Base-by-base conservation (phyloP, 2,329 filamentous ascomycete genomes). In the Aspergillus aculeatinus region DNA sequence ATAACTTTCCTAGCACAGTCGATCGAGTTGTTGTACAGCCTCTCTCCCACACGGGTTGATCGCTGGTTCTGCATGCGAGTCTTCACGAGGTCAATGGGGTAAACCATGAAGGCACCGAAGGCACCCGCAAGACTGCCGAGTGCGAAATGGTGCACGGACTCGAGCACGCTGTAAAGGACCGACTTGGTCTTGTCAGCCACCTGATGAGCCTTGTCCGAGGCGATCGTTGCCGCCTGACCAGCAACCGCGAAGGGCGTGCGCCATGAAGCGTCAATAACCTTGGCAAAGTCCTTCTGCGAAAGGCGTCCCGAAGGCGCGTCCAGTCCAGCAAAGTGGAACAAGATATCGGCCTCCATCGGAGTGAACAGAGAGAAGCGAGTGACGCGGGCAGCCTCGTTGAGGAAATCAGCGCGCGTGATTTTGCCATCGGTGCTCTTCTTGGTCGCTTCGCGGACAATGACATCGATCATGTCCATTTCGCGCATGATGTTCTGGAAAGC, bases 91-190 rank as follows among this genome's bases (percentile, higher is more conserved):
- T 99, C 95, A 73, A 99, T 98, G 25, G 95, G 95, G 76, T 99
- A 99, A 57, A 99, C 95, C 92, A 99, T 97, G 76, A 99, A 98
- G 12, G 95, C 95, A 75, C 95, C 95, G 74, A 99, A 99, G 10
- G 95, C 95, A 78, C 95, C 95, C 7, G 95, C 95, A 67, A 96
- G 68, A 74, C 90, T 92, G 61, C 95, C 95, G 6, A 99, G 86
- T 3, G 81, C 87, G 74, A 99, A 99, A 82, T 96, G 93, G 77
- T 97, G 96, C 2, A 83, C 85, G 1, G 93, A 96, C 73, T 93
- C 90, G 14, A 91, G 77, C 33, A 92, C 73, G 58, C 85, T 80
- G 64, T 87, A 79, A 16, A 96, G 67, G 62, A 92, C 68, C 61
- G 83, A 80, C 68, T 83, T 80, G 11, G 84, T 80, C 33, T 77